phyloP scores from a whole-genome alignment of 1,139 yeast genomes.

The Hyphopichia khmerensis region DNA sequence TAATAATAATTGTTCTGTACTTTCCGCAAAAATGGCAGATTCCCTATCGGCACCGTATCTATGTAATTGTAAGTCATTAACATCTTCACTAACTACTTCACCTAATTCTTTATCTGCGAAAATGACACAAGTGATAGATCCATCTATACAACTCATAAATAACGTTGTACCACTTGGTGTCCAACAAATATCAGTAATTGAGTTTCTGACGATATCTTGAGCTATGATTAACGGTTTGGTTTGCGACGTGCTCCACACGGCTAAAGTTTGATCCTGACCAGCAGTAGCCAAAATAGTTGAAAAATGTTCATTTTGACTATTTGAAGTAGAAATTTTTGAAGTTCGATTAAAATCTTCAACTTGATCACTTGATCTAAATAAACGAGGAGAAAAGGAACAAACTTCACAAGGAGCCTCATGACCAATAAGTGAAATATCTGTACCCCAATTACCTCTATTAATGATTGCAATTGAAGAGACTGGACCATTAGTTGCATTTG shows the following conservation, averaged over 20 bases:
- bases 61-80: slow-evolving; percentile 64
- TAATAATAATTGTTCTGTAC: slow-evolving; percentile 70
- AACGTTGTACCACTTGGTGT: slow-evolving; percentile 72
- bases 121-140: slow-evolving; percentile 67
- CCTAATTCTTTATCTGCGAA: slow-evolving; percentile 81
- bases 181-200: slow-evolving; percentile 78
- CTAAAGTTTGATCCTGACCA: slow-evolving; percentile 74
- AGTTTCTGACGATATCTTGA: slow-evolving; percentile 56
- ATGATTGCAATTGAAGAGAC: slow-evolving; percentile 87
- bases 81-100: slow-evolving; percentile 61
- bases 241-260: slow-evolving; percentile 65
- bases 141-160: slow-evolving; percentile 80
- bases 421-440: slow-evolving; percentile 84
- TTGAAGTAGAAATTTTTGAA: slow-evolving; percentile 30
- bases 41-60: slow-evolving; percentile 90
- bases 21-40: slow-evolving; percentile 80
- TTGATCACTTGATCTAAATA: slow-evolving; percentile 37
- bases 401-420: slow-evolving; percentile 98
- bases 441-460: slow-evolving; percentile 90
- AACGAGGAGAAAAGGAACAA: slow-evolving; percentile 79
- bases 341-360: slow-evolving; percentile 13
- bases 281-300: slow-evolving; percentile 70
- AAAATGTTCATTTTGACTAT: slow-evolving; percentile 19
- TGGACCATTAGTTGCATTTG: slow-evolving; percentile 97
- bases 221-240: slow-evolving; percentile 66